Evolutionary conservation across 345 rosid genomes (phyloP), one percentile per base, ranked within the genome.

Genomic region (Orychophragmus violaceus): DNA sequence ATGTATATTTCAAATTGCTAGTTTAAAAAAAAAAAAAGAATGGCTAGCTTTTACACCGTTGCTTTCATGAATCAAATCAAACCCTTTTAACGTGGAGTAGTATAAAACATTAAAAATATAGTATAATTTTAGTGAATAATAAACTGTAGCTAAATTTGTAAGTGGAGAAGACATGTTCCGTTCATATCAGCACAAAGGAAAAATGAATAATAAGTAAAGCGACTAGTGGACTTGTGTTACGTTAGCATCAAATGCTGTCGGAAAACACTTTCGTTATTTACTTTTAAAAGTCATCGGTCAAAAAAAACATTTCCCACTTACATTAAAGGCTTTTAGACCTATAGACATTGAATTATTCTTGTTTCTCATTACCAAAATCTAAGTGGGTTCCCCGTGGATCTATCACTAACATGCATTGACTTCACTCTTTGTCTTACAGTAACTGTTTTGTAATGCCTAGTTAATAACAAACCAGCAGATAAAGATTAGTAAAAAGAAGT

Each of bases 201-300:
- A 22, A 62, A 48, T 32, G 30, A 28, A 48, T 27, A 48, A 12
- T 3, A 60, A 50, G 73, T 69, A 39, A 16, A 16, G 41, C 3
- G 68, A 60, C 46, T 50, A 25, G 41, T 45, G 49, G 70, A 65
- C 54, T 58, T 37, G n/a, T 50, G 66, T 59, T 58, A 72, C 28
- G 59, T 72, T 60, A 39, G 66, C 67, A 72, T 72, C 76, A 72
- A 72, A 66, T 72, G 67, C 62, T 72, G 62, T 72, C 59, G 67
- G 67, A 49, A 50, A 59, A 59, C 32, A 58, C 46, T 29, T 56
- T 22, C 36, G 18, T 56, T 48, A 14, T 23, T 48, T 29, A 0
- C 5, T 3, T 32, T 2, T 64, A 28, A 2, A 48, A 21, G 29
- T 50, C 48, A 65, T 37, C 18, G 29, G 66, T 72, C 56, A 22